Evolutionary conservation across 345 rosid genomes (phyloP).

Genomic region (Gossypium sturtianum): DNA sequence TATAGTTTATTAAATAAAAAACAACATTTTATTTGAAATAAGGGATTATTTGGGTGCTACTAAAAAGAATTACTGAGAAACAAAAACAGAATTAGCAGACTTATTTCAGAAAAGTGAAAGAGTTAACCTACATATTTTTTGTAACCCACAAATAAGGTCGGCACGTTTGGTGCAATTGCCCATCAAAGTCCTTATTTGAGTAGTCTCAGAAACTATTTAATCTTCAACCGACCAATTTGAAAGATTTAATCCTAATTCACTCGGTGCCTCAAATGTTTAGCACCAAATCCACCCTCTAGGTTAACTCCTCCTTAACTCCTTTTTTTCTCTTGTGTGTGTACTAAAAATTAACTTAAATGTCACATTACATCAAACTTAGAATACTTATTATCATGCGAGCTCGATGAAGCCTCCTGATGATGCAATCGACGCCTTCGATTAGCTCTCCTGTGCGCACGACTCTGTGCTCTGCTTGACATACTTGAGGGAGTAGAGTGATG

Average conservation of each 20-base stretch:
- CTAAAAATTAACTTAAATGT: neutral
- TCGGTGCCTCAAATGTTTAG: too few relatives aligned
- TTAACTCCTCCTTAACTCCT: too few relatives aligned
- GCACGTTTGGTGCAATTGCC: neutral
- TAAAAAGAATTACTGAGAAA: too few relatives aligned
- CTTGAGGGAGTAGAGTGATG: slow-evolving; percentile 21
- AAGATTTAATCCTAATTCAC: too few relatives aligned
- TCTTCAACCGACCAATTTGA: neutral
- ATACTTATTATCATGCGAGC: neutral
- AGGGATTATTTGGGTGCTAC: too few relatives aligned
- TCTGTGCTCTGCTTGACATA: slow-evolving; percentile 15
- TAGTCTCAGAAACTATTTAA: neutral
- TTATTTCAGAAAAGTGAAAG: too few relatives aligned
- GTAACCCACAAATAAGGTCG: neutral
- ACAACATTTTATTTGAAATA: too few relatives aligned
- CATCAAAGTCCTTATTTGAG: neutral
- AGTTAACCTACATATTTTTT: too few relatives aligned
- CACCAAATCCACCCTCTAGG: neutral
- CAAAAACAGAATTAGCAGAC: too few relatives aligned
- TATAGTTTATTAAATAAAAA: too few relatives aligned
- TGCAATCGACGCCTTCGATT: slow-evolving; percentile 33
- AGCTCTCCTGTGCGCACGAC: slow-evolving; percentile 35
- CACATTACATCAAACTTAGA: neutral
- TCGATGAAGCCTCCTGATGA: slow-evolving; percentile 24
- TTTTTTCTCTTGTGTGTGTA: neutral